Evolutionary conservation across 2,329 filamentous ascomycete species (phyloP), one percentile per base, ranked within the genome.

Genomic region (Conoideocrella luteorostrata): DNA sequence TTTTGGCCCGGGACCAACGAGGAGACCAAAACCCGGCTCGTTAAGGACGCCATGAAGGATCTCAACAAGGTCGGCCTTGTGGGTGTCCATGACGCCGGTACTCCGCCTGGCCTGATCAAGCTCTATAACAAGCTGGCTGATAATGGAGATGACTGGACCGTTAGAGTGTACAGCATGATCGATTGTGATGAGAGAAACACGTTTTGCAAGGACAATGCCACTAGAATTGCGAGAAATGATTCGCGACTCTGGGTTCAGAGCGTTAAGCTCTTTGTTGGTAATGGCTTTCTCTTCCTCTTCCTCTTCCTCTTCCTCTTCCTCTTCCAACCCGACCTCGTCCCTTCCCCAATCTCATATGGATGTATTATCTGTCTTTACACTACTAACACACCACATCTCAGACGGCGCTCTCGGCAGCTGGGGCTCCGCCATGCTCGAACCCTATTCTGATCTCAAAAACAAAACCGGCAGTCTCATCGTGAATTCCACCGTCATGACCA

Each of bases 371-470:
- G 13, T 21, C 22, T 22, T n/a, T 17, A 11, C 11, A 23, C 9
- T 13, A 13, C 28, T 37, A 30, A 26, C n/a, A 11, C 10, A 37
- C 35, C 3, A 28, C 13, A 40, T n/a, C 17, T 35, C 18, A 81
- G 81, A 87, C 53, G 83, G 82, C 18, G 82, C 82, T 3, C 67
- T 86, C 2, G 82, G 83, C 5, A 82, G 77, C 57, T 86, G 82
- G 81, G 83, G 83, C 22, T 82, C 79, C 45, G 82, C 83, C 35
- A 72, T 87, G 68, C 68, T 86, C n/a, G 78, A 83, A 9, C 82
- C 82, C 1, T 87, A 86, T 60, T 68, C 69, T 21, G 83, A 87
- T 57, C 77, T 78, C 15, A 71, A 74, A 2, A 72, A 72, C 46
- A 78, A 73, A 0, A 75, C 71, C 0, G 83, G 83, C 11, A 83